phyloP scores from a whole-genome alignment of 2,329 filamentous ascomycete genomes.

The Aspergillus viridinutans region DNA sequence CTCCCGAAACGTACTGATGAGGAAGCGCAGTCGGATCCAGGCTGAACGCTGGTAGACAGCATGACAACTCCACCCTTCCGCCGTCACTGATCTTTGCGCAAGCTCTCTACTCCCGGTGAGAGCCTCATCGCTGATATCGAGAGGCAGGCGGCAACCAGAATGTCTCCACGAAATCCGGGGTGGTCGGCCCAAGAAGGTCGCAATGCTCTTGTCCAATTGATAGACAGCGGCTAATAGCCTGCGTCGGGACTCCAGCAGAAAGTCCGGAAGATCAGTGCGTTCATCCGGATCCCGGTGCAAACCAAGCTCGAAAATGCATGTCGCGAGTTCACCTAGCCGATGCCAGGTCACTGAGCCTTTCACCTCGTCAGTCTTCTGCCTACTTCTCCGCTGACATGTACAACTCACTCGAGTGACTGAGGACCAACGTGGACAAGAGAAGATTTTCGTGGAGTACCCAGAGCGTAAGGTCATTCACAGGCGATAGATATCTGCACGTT shows the following conservation, averaged over 20 bases:
- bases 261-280: conserved; percentile 12
- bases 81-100: conserved; percentile 10
- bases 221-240: conserved; percentile 25
- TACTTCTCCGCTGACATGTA: background rate
- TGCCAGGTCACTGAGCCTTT: conserved; percentile 23
- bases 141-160: conserved; percentile 19
- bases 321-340: conserved; percentile 23
- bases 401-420: conserved; percentile 34
- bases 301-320: conserved; percentile 24
- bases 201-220: conserved; percentile 26
- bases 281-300: conserved; percentile 20
- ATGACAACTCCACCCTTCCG: conserved; percentile 17
- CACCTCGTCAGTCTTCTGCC: conserved; percentile 1
- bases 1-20: conserved; percentile 23
- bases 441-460: conserved; percentile 34
- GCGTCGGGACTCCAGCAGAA: conserved; percentile 20
- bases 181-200: conserved; percentile 26
- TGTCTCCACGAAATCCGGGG: conserved; percentile 22
- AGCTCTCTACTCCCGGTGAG: conserved; percentile 6
- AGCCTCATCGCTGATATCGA: conserved; percentile 21
- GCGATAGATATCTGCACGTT: conserved; percentile 35
- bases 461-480: conserved; percentile 35
- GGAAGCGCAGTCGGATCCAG: conserved; percentile 22
- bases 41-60: conserved; percentile 15
- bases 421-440: conserved; percentile 31